These are phyloP conservation scores for Quercus phellos DNA, from an alignment of 331 rosid genomes.

Conservation along the genomic window DNA sequence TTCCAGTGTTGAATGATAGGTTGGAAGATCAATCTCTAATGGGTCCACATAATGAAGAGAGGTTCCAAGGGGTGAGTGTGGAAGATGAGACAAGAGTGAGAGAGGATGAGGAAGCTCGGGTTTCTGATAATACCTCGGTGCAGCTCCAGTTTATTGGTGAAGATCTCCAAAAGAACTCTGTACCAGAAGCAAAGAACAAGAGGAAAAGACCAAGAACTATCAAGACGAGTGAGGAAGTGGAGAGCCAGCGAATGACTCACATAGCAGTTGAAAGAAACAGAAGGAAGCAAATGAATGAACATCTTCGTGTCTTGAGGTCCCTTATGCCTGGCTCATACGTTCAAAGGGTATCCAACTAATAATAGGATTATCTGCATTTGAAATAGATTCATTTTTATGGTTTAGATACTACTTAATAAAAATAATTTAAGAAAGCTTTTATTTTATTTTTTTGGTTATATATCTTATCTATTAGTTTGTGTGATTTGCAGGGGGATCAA, in stretches of 20 bases:
- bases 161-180: conserved; percentile 32
- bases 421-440: neutral
- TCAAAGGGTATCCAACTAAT: conserved; percentile 53
- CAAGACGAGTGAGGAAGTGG: conserved; percentile 87
- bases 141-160: conserved; percentile 45
- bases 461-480: neutral
- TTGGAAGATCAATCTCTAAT: conserved; percentile 36
- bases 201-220: conserved; percentile 70
- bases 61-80: conserved; percentile 17
- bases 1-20: conserved; percentile 74
- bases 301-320: conserved; percentile 86
- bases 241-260: conserved; percentile 96
- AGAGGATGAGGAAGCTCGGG: conserved; percentile 32
- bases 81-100: conserved; percentile 17
- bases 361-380: no score
- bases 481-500: conserved; percentile 66
- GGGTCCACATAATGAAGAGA: conserved; percentile 22
- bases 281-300: conserved; percentile 98
- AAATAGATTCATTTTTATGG: no score
- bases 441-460: neutral
- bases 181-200: conserved; percentile 49
- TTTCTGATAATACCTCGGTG: conserved; percentile 47
- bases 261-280: conserved; percentile 89
- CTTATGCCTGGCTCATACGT: conserved; percentile 99
- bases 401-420: neutral